Evolutionary conservation across 805 yeast genomes (phyloP).

Genomic region (Wickerhamomyces strasburgensis): DNA sequence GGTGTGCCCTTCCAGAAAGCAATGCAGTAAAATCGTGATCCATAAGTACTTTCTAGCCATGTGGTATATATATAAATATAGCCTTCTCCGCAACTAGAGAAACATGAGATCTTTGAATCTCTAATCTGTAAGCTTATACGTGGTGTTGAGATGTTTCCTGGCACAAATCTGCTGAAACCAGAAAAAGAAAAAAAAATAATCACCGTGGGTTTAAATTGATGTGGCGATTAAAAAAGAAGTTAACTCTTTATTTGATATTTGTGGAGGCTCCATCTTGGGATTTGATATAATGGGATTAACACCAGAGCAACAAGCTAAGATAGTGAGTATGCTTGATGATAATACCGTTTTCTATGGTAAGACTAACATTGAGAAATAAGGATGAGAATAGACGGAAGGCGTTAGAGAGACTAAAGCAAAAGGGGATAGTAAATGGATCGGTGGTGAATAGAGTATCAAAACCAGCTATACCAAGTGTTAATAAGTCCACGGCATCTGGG

Average conservation of each 20-base stretch:
- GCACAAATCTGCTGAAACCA: not conserved
- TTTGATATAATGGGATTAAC: slow-evolving; percentile 25
- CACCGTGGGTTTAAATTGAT: too few species aligned
- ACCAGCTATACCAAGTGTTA: slow-evolving; percentile 10
- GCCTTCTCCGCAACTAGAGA: too few species aligned
- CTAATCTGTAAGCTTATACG: not conserved
- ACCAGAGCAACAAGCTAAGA: slow-evolving; percentile 28
- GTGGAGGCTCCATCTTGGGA: too few species aligned
- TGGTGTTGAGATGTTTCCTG: not conserved
- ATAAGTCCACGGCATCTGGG: slow-evolving; percentile 12
- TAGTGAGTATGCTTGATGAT: slow-evolving; percentile 24
- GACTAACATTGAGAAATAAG: slow-evolving; percentile 26
- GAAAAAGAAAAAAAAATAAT: not conserved
- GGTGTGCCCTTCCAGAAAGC: too few species aligned
- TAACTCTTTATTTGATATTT: too few species aligned
- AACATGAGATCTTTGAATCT: too few species aligned
- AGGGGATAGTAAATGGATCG: slow-evolving; percentile 28
- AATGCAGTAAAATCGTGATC: too few species aligned
- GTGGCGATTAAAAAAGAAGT: not conserved
- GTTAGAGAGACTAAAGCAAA: slow-evolving; percentile 48
- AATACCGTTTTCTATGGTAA: not conserved
- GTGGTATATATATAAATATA: too few species aligned
- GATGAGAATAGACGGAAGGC: slow-evolving; percentile 63
- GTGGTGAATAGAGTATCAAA: slow-evolving; percentile 15
- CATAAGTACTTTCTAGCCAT: too few species aligned